Conservation (phyloP, 768 basidiomycete genomes). For the Peribolospora kevripleyi region DNA sequence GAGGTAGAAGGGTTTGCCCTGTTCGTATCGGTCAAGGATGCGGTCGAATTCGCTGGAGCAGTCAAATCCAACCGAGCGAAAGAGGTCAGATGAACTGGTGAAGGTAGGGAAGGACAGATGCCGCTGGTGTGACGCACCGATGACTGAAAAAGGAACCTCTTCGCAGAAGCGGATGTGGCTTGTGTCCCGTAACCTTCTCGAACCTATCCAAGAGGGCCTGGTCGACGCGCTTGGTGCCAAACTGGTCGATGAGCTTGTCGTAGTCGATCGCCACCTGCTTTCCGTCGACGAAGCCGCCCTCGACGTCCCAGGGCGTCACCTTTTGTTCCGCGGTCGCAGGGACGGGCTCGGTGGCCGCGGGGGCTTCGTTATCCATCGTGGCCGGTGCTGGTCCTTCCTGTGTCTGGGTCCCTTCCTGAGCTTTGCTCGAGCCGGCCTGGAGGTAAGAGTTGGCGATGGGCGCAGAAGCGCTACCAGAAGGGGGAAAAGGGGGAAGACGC, state of each 20-base stretch:
- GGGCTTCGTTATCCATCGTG: not conserved
- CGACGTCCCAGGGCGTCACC: slow-evolving; percentile 91
- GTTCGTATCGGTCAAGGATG: slow-evolving; percentile 84
- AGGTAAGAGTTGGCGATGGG: too few relatives aligned
- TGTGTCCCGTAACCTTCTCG: slow-evolving; percentile 65
- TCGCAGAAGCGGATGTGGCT: slow-evolving; percentile 65
- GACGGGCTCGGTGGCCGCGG: not conserved
- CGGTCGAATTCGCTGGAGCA: slow-evolving; percentile 57
- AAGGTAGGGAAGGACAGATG: not conserved
- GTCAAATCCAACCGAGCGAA: not conserved
- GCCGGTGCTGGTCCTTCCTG: too few relatives aligned
- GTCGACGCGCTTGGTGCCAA: slow-evolving; percentile 69
- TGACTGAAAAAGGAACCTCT: slow-evolving; percentile 96
- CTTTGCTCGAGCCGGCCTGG: too few relatives aligned
- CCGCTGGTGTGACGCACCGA: slow-evolving; percentile 31
- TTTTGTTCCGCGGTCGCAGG: slow-evolving; percentile 7
- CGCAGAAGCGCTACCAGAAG: too few relatives aligned
- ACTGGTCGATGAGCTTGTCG: slow-evolving; percentile 78
- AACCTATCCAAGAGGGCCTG: slow-evolving; percentile 57
- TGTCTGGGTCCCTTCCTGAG: too few relatives aligned
- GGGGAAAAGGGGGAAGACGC: too few relatives aligned
- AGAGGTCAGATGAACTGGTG: not conserved
- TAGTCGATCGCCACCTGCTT: slow-evolving; percentile 84
- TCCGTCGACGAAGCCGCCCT: slow-evolving; percentile 70
- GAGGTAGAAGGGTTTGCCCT: slow-evolving; percentile 88